Evolutionary conservation across 2,329 filamentous ascomycete genomes (phyloP), one percentile per base, ranked within the genome.

Genomic region (Fusarium mexicanum): DNA sequence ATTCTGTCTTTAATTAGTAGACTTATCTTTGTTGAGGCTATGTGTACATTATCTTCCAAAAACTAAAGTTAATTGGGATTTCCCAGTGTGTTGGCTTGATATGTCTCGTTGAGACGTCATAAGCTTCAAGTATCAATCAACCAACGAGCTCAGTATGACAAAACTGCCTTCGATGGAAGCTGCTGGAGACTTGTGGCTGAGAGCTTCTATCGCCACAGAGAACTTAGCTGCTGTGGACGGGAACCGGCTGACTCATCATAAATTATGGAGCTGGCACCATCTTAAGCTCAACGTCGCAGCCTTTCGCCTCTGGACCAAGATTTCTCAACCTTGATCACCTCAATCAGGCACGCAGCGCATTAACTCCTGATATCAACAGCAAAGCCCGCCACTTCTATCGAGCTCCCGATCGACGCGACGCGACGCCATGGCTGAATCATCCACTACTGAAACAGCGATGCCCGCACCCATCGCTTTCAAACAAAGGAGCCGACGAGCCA

Each of bases 151-250:
- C 29, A 31, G 29, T n/a, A n/a, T 31, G 47, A 31, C 29, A 50
- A 33, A 5, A 3, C 47, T 50, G 22, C 29, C 3, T 33, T 33
- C 16, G 16, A 33, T n/a, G 22, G 47, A 50, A 33, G 29, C 10
- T n/a, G 47, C 22, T 50, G 29, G 29, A 33, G 47, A n/a, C 22
- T 50, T 50, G 47, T 33, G 47, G 47, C 47, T 50, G 29, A 33
- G 47, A 18, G 3, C 11, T n/a, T n/a, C 3, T 3, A 2, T 50
- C 47, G 29, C 47, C 47, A 50, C 47, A n/a, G 47, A 9, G 8
- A 9, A 11, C 26, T 5, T 11, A 16, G 13, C 18, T 22, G 46
- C 18, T 29, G 6, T 0, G 14, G 13, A 2, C 13, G 3, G 1
- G 5, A 47, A 7, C 44, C 7, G 29, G 47, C 47, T 50, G 22